These are phyloP conservation scores for Dianthus caryophyllus DNA, from an alignment of 148 eudicot genomes.

Conservation along the genomic window DNA sequence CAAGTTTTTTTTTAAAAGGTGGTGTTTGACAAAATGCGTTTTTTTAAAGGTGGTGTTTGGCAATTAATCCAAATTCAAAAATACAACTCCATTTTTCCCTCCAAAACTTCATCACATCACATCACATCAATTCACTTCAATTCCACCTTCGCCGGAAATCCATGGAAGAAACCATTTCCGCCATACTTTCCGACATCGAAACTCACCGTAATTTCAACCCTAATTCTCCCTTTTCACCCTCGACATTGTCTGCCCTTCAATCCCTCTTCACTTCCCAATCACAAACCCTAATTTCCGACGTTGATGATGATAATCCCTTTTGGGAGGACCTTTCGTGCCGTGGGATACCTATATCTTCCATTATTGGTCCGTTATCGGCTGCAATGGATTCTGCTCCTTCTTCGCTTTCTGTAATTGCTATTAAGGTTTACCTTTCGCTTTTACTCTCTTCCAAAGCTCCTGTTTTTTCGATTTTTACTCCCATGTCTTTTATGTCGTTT, in stretches of 20 bases:
- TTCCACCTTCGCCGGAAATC: background rate
- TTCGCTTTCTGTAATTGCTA: slow-evolving; percentile 46
- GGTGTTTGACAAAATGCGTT: no score
- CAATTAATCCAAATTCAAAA: no score
- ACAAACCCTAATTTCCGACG: slow-evolving; percentile 19
- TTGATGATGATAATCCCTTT: slow-evolving; percentile 33
- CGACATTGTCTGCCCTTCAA: slow-evolving; percentile 51
- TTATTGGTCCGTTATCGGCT: slow-evolving; percentile 43
- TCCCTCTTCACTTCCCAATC: slow-evolving; percentile 39
- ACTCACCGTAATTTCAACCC: slow-evolving; percentile 30
- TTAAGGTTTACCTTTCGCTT: slow-evolving; percentile 56
- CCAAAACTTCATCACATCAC: no score
- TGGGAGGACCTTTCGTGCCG: slow-evolving; percentile 45
- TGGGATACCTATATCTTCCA: slow-evolving; percentile 36
- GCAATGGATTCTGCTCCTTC: slow-evolving; percentile 57
- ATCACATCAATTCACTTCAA: no score
- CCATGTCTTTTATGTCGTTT: slow-evolving; percentile 68
- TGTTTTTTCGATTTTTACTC: slow-evolving; percentile 70
- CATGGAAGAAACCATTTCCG: slow-evolving; percentile 21
- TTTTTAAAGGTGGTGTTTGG: no score
- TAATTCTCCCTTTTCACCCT: slow-evolving; percentile 37
- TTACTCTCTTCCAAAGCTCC: slow-evolving; percentile 66
- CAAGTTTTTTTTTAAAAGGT: no score
- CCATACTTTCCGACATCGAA: slow-evolving; percentile 20
- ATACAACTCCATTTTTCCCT: no score